phyloP scores from a whole-genome alignment of 805 yeast genomes.

The Dipodascopsis tothii region DNA sequence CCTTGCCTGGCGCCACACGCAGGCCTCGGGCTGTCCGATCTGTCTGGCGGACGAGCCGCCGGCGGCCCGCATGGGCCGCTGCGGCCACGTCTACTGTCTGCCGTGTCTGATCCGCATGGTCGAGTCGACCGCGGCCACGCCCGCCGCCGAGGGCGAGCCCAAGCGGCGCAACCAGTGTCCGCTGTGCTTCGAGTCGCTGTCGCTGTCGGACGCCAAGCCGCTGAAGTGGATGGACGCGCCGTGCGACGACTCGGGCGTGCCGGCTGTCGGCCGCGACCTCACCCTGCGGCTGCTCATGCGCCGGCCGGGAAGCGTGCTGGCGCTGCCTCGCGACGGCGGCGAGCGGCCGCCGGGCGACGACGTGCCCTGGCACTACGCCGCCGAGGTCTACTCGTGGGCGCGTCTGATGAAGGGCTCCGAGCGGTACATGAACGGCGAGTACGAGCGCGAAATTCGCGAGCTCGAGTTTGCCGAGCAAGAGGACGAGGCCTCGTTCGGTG shows the following conservation, averaged over 20 bases:
- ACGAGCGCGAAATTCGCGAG: constrained; percentile 50
- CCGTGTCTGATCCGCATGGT: constrained; percentile 71
- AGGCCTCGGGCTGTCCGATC: constrained; percentile 68
- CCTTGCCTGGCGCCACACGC: constrained; percentile 61
- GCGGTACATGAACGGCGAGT: constrained; percentile 47
- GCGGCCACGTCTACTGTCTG: constrained; percentile 88
- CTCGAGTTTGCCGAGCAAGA: constrained; percentile 46
- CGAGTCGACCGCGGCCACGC: constrained; percentile 38
- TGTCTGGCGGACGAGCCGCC: constrained; percentile 76
- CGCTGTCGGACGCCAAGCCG: constrained; percentile 54
- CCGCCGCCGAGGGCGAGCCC: constrained; percentile 1
- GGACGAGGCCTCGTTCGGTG: constrained; percentile 55
- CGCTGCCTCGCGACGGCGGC: constrained; percentile 43
- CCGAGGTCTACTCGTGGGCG: constrained; percentile 44
- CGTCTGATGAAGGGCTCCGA: constrained; percentile 64
- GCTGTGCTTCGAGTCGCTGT: constrained; percentile 55
- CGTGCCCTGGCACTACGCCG: constrained; percentile 49
- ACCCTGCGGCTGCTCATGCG: constrained; percentile 60
- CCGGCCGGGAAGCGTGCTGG: constrained; percentile 38
- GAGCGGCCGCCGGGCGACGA: constrained; percentile 30
- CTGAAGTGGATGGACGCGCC: constrained; percentile 44
- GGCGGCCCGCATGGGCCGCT: constrained; percentile 90
- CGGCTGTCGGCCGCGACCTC: constrained; percentile 49
- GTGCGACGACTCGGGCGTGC: constrained; percentile 51
- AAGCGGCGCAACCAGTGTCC: constrained; percentile 66